Percentiles rank a stretch among this genome's conserved stretches.
These are phyloP conservation scores for Durusdinium trenchii DNA, from an alignment of 73 alveolate species.

Conservation along the genomic window DNA sequence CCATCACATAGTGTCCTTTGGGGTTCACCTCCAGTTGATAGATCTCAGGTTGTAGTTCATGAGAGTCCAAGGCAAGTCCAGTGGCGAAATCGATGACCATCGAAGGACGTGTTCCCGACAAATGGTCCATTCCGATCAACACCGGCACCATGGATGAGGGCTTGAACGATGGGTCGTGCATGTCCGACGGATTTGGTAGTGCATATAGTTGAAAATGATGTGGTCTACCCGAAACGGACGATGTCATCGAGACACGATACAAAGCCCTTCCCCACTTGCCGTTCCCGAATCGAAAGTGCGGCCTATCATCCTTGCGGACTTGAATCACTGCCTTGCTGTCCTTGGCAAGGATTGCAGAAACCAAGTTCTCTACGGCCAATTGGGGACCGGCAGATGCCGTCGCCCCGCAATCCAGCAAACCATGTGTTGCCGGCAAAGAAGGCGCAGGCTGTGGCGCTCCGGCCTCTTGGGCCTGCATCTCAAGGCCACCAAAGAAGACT, in stretches of 20 bases:
- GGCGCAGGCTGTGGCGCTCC: background rate
- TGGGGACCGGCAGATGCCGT: background rate
- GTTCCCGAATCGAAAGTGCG: background rate
- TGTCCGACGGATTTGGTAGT: background rate
- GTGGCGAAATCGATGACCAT: background rate
- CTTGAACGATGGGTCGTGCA: background rate
- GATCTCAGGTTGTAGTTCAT: background rate
- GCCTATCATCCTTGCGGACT: background rate
- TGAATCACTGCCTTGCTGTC: background rate
- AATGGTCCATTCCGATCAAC: background rate
- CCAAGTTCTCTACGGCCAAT: background rate
- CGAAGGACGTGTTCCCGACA: background rate
- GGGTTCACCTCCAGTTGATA: background rate
- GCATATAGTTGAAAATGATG: background rate
- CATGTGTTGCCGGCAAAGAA: background rate
- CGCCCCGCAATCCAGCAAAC: background rate
- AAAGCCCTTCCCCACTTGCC: background rate
- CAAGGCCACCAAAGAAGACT: conserved; percentile 3
- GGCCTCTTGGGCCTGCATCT: background rate
- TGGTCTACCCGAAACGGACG: background rate
- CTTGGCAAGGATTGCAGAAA: background rate
- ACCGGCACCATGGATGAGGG: background rate
- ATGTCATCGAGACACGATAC: background rate
- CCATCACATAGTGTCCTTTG: conserved; percentile 2
- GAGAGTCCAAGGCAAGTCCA: background rate